These are phyloP conservation scores for Tranzscheliella williamsii DNA, from an alignment of 1,284 basidiomycete genomes.

Conservation along the genomic window DNA sequence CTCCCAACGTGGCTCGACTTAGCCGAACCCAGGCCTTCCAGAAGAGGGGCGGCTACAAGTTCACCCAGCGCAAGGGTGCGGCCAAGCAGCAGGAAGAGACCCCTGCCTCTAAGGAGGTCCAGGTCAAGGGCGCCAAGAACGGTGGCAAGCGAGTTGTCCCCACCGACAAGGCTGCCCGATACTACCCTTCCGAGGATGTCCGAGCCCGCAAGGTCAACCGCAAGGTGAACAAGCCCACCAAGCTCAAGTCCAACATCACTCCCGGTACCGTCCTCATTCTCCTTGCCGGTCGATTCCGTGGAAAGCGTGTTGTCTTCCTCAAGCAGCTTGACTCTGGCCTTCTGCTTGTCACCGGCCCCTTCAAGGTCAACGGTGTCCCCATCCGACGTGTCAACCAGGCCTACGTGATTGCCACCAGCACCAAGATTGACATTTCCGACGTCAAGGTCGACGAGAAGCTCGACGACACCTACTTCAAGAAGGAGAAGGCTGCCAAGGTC, in stretches of 20 bases:
- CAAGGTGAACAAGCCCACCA: slow-evolving; percentile 73
- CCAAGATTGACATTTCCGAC: slow-evolving; percentile 82
- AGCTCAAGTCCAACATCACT: slow-evolving; percentile 82
- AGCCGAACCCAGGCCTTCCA: slow-evolving; percentile 67
- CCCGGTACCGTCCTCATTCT: slow-evolving; percentile 95
- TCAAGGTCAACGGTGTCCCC: slow-evolving; percentile 98
- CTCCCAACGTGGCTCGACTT: slow-evolving; percentile 79
- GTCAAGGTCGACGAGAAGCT: slow-evolving; percentile 76
- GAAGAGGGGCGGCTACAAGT: slow-evolving; percentile 74
- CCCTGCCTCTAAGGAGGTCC: slow-evolving; percentile 72
- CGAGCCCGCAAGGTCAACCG: slow-evolving; percentile 84
- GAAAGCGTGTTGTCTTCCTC: slow-evolving; percentile 97
- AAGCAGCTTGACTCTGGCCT: slow-evolving; percentile 94
- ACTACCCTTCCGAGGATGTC: slow-evolving; percentile 96
- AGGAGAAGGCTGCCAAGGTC: slow-evolving; percentile 69
- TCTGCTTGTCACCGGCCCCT: slow-evolving; percentile 94
- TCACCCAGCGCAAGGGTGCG: slow-evolving; percentile 72
- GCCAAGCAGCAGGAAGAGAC: slow-evolving; percentile 67
- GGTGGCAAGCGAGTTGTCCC: slow-evolving; percentile 84
- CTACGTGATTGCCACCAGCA: slow-evolving; percentile 98
- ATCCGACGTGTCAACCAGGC: slow-evolving; percentile 98
- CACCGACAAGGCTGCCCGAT: slow-evolving; percentile 83
- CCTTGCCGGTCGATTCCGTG: slow-evolving; percentile 95
- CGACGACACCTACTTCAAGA: slow-evolving; percentile 86
- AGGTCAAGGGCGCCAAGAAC: slow-evolving; percentile 87